These are phyloP conservation scores for Flagelloscypha sp. DNA, from an alignment of 768 basidiomycete species.

Conservation along the genomic window DNA sequence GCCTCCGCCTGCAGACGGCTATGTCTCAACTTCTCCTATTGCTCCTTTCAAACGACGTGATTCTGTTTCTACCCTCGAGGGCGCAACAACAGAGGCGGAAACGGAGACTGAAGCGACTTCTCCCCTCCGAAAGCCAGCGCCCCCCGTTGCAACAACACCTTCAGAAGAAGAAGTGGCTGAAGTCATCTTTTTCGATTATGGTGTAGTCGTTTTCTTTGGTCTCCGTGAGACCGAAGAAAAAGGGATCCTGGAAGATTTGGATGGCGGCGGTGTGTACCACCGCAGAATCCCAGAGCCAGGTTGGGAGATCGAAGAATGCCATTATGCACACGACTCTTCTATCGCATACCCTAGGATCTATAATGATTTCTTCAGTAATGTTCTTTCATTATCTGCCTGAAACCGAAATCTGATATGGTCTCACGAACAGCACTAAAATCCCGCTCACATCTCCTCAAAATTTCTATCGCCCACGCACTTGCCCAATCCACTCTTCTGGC, in stretches of 20 bases:
- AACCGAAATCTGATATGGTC: constrained; percentile 3
- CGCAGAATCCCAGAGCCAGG: constrained; percentile 53
- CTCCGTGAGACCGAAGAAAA: constrained; percentile 71
- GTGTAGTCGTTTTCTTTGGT: constrained; percentile 90
- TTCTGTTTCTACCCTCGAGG: too few relatives aligned
- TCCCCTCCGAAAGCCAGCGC: constrained; percentile 1
- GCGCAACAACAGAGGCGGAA: constrained; percentile 4
- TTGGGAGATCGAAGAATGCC: constrained; percentile 93
- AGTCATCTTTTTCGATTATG: constrained; percentile 77
- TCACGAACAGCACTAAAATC: constrained; percentile 73
- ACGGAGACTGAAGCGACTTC: constrained; percentile 1
- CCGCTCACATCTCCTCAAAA: constrained; percentile 79
- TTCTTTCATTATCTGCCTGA: constrained; percentile 8
- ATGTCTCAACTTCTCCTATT: constrained; percentile 45
- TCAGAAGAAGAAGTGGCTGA: constrained; percentile 55
- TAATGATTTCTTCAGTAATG: constrained; percentile 93
- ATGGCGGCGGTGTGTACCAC: constrained; percentile 60
- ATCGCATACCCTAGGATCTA: constrained; percentile 87
- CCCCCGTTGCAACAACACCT: constrained; percentile 7
- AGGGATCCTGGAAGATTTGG: constrained; percentile 78
- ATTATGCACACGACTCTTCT: constrained; percentile 81
- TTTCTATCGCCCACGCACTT: constrained; percentile 90
- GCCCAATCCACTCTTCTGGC: constrained; percentile 92
- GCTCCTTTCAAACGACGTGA: constrained; percentile 24
- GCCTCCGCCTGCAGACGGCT: constrained; percentile 44